These are phyloP conservation scores for Penicillium maclennaniae DNA, from an alignment of 495 filamentous ascomycete species.

Conservation along the genomic window DNA sequence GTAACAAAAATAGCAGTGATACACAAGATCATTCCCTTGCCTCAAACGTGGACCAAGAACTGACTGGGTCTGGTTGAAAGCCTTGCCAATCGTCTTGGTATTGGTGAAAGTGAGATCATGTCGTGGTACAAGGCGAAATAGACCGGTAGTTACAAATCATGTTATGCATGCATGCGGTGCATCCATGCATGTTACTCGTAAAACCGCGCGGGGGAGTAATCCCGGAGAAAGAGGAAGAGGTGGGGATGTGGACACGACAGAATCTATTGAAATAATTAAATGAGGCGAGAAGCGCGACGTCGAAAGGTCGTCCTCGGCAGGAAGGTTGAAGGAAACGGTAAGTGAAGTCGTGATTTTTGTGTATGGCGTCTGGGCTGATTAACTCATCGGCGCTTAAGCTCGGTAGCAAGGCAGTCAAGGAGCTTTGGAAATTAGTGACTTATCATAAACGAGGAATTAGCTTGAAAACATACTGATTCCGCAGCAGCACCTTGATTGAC, in stretches of 20 bases:
- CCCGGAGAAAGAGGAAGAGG: neutral
- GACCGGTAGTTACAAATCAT: slow-evolving; percentile 7
- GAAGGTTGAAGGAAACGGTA: slow-evolving; percentile 11
- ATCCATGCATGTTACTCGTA: slow-evolving; percentile 7
- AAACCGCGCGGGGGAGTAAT: slow-evolving; percentile 1
- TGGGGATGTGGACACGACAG: slow-evolving; percentile 7
- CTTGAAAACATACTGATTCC: slow-evolving; percentile 49
- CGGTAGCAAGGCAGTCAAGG: slow-evolving; percentile 39
- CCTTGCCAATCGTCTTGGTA: slow-evolving; percentile 1
- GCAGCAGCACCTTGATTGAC: slow-evolving; percentile 75
- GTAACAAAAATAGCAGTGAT: slow-evolving; percentile 20
- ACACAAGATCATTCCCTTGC: slow-evolving; percentile 12
- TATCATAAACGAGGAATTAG: neutral
- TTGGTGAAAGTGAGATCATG: neutral
- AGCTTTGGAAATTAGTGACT: slow-evolving; percentile 29
- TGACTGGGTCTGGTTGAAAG: neutral
- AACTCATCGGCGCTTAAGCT: slow-evolving; percentile 39
- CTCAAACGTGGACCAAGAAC: neutral
- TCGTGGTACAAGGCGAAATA: slow-evolving; percentile 17
- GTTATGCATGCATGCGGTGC: slow-evolving; percentile 11
- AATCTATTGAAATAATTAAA: slow-evolving; percentile 2
- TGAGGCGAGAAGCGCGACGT: slow-evolving; percentile 10
- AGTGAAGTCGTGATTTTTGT: slow-evolving; percentile 26
- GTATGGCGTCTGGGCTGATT: slow-evolving; percentile 2
- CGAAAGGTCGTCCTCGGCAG: slow-evolving; percentile 5